phyloP scores from a whole-genome alignment of 805 yeast genomes.

The Pichia paraexigua region DNA sequence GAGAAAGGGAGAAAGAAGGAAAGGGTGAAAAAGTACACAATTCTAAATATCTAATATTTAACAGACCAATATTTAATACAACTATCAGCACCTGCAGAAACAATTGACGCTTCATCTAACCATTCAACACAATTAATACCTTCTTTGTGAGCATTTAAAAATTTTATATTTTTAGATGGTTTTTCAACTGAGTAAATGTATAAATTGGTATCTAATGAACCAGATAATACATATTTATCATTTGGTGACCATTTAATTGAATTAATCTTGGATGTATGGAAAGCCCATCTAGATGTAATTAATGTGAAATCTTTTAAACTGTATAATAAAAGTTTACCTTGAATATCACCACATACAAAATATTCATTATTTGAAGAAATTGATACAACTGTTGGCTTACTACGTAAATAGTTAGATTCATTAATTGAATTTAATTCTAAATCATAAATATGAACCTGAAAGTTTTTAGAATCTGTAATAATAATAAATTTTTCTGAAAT shows the following conservation, averaged over 20 bases:
- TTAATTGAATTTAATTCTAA: slow-evolving; percentile 10
- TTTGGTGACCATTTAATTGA: slow-evolving; percentile 74
- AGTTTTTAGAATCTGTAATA: slow-evolving; percentile 39
- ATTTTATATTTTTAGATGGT: slow-evolving; percentile 71
- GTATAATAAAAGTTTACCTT: slow-evolving; percentile 81
- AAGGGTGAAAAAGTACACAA: background rate
- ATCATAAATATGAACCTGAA: slow-evolving; percentile 32
- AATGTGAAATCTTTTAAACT: slow-evolving; percentile 44
- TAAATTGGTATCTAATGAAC: slow-evolving; percentile 76
- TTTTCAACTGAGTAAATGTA: slow-evolving; percentile 70
- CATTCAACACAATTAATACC: slow-evolving; percentile 76
- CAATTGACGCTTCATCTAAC: slow-evolving; percentile 43
- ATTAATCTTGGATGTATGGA: slow-evolving; percentile 78
- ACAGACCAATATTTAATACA: slow-evolving; percentile 68
- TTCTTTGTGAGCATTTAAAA: slow-evolving; percentile 75
- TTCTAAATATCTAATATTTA: slow-evolving; percentile 5
- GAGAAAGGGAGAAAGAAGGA: background rate
- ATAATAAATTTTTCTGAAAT: slow-evolving; percentile 37
- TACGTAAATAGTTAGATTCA: slow-evolving; percentile 40
- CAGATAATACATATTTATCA: slow-evolving; percentile 65
- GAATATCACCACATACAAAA: slow-evolving; percentile 78
- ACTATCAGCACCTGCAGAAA: slow-evolving; percentile 77
- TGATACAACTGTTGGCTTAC: slow-evolving; percentile 54
- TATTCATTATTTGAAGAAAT: slow-evolving; percentile 63
- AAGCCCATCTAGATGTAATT: slow-evolving; percentile 88